Conservation (phyloP, 495 filamentous ascomycete species). For the Saxophila tyrrhenica region DNA sequence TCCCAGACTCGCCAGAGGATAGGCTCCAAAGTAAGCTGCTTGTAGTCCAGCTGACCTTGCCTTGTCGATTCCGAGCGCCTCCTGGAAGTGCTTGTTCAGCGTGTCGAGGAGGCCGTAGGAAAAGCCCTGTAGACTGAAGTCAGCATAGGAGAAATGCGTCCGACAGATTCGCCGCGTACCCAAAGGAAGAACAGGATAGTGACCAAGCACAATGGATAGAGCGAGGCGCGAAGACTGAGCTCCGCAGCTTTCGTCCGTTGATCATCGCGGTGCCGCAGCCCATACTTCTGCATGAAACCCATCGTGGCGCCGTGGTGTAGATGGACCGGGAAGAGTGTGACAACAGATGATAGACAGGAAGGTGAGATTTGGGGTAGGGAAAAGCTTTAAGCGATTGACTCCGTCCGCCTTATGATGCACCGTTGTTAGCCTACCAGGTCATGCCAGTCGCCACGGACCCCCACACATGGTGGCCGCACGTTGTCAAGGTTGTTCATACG, state of each 20-base stretch:
- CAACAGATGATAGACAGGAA: not conserved
- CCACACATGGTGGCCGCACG: not conserved
- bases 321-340: not conserved
- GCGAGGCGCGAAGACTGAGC: slow-evolving; percentile 20
- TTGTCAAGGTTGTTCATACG: too few species aligned
- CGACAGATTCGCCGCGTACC: slow-evolving; percentile 9
- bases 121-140: slow-evolving; percentile 27
- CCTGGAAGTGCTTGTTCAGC: slow-evolving; percentile 30
- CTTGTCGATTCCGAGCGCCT: slow-evolving; percentile 22
- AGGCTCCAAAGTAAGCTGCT: slow-evolving; percentile 53
- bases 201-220: slow-evolving; percentile 31
- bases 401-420: not conserved
- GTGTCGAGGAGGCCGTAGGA: slow-evolving; percentile 32
- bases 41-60: slow-evolving; percentile 46
- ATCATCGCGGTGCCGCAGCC: slow-evolving; percentile 11
- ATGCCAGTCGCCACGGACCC: not conserved
- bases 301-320: not conserved
- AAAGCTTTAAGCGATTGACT: not conserved
- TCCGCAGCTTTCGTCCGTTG: slow-evolving; percentile 13
- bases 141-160: too few species aligned
- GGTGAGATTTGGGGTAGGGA: not conserved
- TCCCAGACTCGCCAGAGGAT: slow-evolving; percentile 48
- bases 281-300: not conserved
- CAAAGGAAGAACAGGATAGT: slow-evolving; percentile 34
- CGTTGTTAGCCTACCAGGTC: not conserved